Evolutionary conservation across 768 basidiomycete species (phyloP).

Genomic region (Lactifluus pinguis): DNA sequence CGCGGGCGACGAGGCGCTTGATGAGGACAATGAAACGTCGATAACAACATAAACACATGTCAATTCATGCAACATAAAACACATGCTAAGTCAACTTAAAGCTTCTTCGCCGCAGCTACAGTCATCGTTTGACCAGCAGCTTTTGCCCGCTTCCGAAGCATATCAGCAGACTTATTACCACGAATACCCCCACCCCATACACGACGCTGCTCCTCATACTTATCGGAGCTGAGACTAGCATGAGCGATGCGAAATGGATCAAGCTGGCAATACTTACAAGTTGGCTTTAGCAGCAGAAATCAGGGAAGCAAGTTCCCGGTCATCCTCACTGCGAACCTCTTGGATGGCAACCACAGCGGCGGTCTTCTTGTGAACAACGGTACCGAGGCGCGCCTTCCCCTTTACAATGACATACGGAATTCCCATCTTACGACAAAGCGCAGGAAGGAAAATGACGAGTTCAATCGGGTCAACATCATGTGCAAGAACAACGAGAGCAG

Average conservation of each 20-base stretch:
- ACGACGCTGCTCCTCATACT: constrained; percentile 86
- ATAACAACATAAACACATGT: neutral
- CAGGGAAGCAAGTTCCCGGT: constrained; percentile 85
- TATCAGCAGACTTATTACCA: constrained; percentile 90
- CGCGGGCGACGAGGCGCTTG: too few species aligned
- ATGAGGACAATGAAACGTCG: neutral
- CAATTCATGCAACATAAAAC: neutral
- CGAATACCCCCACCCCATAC: constrained; percentile 96
- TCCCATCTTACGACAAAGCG: constrained; percentile 99
- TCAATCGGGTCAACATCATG: constrained; percentile 99
- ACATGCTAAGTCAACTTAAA: constrained; percentile 33
- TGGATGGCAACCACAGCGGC: constrained; percentile 84
- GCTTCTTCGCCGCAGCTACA: constrained; percentile 51
- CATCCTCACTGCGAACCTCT: constrained; percentile 93
- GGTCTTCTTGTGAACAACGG: constrained; percentile 98
- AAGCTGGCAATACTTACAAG: constrained; percentile 50
- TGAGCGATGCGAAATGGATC: neutral
- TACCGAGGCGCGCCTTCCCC: constrained; percentile 96
- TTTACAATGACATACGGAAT: constrained; percentile 98
- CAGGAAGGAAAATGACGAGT: constrained; percentile 96
- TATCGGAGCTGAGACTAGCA: constrained; percentile 50
- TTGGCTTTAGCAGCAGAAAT: constrained; percentile 93
- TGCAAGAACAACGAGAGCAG: constrained; percentile 88
- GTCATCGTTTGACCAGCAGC: constrained; percentile 64
- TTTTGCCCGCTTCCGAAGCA: constrained; percentile 91